Evolutionary conservation across 179 eudicot genomes (phyloP).

Genomic region (Gypsophila paniculata): DNA sequence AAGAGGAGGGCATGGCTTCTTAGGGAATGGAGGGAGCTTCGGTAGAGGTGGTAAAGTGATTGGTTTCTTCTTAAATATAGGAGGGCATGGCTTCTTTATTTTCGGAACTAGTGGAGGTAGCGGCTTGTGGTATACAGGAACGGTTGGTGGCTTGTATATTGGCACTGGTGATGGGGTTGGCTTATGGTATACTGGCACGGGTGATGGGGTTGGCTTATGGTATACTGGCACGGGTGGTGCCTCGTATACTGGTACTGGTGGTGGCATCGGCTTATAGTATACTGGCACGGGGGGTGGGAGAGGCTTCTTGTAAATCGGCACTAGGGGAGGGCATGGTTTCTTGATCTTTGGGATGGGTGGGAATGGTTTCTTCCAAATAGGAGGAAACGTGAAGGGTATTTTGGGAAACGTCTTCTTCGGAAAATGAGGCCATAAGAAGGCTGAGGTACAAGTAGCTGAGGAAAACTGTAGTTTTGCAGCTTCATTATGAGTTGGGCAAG

Average conservation of each 20-base stretch:
- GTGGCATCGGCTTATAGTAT: conserved; percentile 22
- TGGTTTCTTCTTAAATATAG: conserved; percentile 13
- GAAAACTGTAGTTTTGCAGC: conserved; percentile 49
- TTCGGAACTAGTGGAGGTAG: conserved; percentile 19
- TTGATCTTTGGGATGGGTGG: conserved; percentile 16
- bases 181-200: conserved; percentile 23
- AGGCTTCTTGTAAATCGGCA: conserved; percentile 26
- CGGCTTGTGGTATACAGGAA: conserved; percentile 20
- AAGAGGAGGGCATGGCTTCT: conserved; percentile 13
- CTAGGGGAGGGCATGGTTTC: conserved; percentile 14
- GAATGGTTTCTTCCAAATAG: conserved; percentile 24
- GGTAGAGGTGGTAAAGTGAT: conserved; percentile 10
- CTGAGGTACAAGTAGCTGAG: conserved; percentile 57
- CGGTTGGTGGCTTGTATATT: conserved; percentile 16
- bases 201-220: conserved; percentile 21
- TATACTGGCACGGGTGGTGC: conserved; percentile 5
- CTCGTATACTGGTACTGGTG: conserved; percentile 27
- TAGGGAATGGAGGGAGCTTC: conserved; percentile 24
- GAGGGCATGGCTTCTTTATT: conserved; percentile 12
- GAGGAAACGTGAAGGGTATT: conserved; percentile 23
- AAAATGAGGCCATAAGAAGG: conserved; percentile 59
- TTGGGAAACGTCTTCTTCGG: conserved; percentile 24
- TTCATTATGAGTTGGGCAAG: conserved; percentile 46
- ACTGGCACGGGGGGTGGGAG: conserved; percentile 30
- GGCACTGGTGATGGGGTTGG: background rate